Evolutionary conservation across 306 rosid genomes (phyloP).

Genomic region (Leucaena leucocephala): DNA sequence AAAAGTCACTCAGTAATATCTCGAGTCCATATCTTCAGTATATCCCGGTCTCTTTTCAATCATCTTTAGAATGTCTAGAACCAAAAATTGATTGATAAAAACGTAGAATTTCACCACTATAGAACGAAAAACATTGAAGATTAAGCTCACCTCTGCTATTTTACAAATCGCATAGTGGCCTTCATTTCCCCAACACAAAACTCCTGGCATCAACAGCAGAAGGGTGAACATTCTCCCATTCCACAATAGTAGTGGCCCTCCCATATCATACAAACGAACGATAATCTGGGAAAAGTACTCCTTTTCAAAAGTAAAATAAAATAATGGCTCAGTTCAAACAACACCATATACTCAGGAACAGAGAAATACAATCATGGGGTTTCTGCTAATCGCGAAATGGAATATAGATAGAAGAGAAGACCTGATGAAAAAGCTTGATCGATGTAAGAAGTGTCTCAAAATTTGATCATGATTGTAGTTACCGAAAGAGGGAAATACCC

Average conservation of each 20-base stretch:
- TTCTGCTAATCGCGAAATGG: not conserved
- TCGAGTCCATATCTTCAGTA: not conserved
- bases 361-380: not conserved
- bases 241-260: constrained; percentile 31
- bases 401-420: not conserved
- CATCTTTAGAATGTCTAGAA: constrained; percentile 1
- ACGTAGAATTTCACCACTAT: not conserved
- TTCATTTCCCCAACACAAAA: constrained; percentile 81
- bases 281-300: not conserved
- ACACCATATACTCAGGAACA: not conserved
- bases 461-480: not conserved
- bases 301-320: not conserved
- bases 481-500: not conserved
- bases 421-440: not conserved
- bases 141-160: constrained; percentile 64
- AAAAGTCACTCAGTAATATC: not conserved
- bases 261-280: constrained; percentile 31
- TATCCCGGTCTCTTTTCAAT: not conserved
- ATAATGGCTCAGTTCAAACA: not conserved
- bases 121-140: not conserved
- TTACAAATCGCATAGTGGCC: constrained; percentile 81
- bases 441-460: not conserved
- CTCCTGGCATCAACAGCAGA: constrained; percentile 56
- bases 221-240: constrained; percentile 32
- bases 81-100: not conserved